phyloP scores from a whole-genome alignment of 805 yeast genomes.

The Starmerella floris region DNA sequence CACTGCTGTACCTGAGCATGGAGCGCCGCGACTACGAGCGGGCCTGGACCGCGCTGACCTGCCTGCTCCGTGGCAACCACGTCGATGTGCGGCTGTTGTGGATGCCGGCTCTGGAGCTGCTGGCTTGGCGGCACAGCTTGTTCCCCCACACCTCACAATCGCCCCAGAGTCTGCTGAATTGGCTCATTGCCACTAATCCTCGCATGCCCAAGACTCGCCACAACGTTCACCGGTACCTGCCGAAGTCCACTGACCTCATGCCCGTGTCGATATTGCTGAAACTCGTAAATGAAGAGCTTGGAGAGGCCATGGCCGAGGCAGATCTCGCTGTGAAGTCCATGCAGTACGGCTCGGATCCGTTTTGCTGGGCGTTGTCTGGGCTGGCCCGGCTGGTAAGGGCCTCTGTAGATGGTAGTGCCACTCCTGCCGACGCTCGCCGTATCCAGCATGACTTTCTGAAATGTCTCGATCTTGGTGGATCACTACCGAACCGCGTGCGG shows the following conservation, averaged over 20 bases:
- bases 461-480: conserved; percentile 18
- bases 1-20: conserved; percentile 5
- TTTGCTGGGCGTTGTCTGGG: conserved; percentile 17
- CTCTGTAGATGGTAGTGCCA: not conserved
- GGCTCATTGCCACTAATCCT: conserved; percentile 18
- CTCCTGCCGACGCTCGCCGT: not conserved
- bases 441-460: conserved; percentile 5
- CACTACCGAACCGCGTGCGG: conserved; percentile 6
- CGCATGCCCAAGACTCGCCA: not conserved
- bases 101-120: conserved; percentile 17
- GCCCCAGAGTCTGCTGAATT: conserved; percentile 9
- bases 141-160: not conserved
- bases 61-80: conserved; percentile 8
- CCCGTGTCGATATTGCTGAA: conserved; percentile 8
- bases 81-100: conserved; percentile 12
- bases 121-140: conserved; percentile 9
- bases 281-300: conserved; percentile 1
- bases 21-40: conserved; percentile 14
- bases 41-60: conserved; percentile 9
- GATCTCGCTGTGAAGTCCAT: conserved; percentile 6
- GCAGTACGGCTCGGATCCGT: conserved; percentile 5
- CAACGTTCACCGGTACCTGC: not conserved
- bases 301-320: conserved; percentile 10
- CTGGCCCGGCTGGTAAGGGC: conserved; percentile 1
- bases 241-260: conserved; percentile 5